Evolutionary conservation across 192 early-diverging fungal genomes (phyloP).

Genomic region (Rhizoclosmatium globosum): DNA sequence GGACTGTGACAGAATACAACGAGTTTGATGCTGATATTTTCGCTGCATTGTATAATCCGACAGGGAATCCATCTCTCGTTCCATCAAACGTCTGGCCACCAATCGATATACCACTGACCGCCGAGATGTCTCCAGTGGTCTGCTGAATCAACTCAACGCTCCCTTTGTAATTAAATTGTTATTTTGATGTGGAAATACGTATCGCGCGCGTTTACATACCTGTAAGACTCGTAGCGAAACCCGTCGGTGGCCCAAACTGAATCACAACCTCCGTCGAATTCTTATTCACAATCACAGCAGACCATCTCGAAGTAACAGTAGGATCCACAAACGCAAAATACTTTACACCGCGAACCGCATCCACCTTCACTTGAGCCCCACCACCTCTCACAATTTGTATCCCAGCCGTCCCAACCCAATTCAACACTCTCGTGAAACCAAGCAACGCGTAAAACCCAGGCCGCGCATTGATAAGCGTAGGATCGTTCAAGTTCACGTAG

Average conservation of each 20-base stretch:
- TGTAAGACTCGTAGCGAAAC: too few relatives aligned
- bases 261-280: neutral
- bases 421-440: neutral
- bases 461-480: neutral
- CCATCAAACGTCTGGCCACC: conserved; percentile 13
- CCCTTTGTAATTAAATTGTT: too few relatives aligned
- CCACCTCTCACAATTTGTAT: neutral
- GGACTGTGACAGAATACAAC: neutral
- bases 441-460: neutral
- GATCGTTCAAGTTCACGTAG: neutral
- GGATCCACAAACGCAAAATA: conserved; percentile 7
- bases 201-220: too few relatives aligned
- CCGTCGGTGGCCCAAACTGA: neutral
- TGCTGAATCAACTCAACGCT: conserved; percentile 2
- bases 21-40: neutral
- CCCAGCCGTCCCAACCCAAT: neutral
- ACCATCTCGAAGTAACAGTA: neutral
- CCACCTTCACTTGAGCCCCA: too few relatives aligned
- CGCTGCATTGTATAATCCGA: neutral
- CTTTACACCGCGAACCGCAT: neutral
- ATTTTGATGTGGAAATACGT: too few relatives aligned
- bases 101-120: neutral
- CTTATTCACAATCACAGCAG: neutral
- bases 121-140: neutral
- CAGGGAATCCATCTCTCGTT: neutral